Percentiles rank a stretch among this genome's conserved stretches.
phyloP scores from a whole-genome alignment of 2,329 filamentous ascomycete species.

The Chaetomium strumarium region DNA sequence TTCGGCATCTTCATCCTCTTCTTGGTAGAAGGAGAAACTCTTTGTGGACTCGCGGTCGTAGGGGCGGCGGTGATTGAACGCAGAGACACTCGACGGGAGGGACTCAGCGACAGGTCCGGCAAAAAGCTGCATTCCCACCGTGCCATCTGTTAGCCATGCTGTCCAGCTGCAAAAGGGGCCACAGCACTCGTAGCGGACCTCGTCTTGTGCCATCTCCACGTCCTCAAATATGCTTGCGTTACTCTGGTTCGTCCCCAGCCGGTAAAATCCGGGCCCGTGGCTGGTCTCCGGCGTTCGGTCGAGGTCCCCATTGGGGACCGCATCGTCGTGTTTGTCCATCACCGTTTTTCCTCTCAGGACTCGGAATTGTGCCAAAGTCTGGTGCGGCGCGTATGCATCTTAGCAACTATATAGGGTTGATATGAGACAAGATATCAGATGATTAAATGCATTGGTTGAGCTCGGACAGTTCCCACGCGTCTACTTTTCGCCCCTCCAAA shows the following conservation, averaged over 20 bases:
- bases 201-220: constrained; percentile 98
- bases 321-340: constrained; percentile 9
- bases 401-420: background rate
- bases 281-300: constrained; percentile 16
- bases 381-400: constrained; percentile 11
- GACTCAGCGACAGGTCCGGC: constrained; percentile 92
- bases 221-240: constrained; percentile 80
- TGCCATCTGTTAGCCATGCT: background rate
- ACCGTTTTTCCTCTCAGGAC: constrained; percentile 5
- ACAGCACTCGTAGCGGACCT: constrained; percentile 48
- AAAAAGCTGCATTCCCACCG: constrained; percentile 54
- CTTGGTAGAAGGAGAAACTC: constrained; percentile 85
- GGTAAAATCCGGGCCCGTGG: constrained; percentile 45
- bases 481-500: background rate
- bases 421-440: background rate
- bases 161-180: background rate
- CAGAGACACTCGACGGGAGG: constrained; percentile 87
- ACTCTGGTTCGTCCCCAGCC: constrained; percentile 64
- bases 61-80: constrained; percentile 76
- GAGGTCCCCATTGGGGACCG: constrained; percentile 20
- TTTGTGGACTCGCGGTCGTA: constrained; percentile 72
- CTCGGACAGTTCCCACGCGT: background rate
- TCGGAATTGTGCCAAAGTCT: constrained; percentile 7
- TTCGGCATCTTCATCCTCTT: constrained; percentile 49
- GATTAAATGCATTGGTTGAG: background rate